These are phyloP conservation scores for Glutinoglossum americanum DNA, from an alignment of 495 filamentous ascomycete genomes.

Conservation along the genomic window DNA sequence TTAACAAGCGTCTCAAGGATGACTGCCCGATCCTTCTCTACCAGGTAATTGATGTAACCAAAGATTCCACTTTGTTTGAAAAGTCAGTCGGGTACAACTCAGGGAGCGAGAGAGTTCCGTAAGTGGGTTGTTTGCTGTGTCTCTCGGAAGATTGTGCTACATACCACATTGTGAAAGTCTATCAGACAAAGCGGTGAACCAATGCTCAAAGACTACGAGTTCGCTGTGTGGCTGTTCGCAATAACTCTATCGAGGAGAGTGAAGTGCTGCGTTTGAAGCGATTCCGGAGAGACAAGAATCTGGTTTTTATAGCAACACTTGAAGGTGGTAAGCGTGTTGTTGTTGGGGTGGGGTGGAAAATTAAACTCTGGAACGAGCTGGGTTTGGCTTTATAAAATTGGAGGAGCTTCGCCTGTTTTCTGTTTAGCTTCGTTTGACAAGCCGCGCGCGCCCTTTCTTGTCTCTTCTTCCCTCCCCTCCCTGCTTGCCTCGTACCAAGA, in stretches of 20 bases:
- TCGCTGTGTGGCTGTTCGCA: not conserved
- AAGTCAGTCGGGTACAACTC: not conserved
- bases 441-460: not conserved
- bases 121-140: not conserved
- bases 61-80: constrained; percentile 65
- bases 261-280: not conserved
- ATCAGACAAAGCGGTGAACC: not conserved
- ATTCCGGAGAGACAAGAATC: not conserved
- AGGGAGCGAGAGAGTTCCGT: not conserved
- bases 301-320: not conserved
- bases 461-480: not conserved
- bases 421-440: not conserved
- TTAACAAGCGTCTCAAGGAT: constrained; percentile 92
- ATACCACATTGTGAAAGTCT: constrained; percentile 3
- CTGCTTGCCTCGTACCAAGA: not conserved
- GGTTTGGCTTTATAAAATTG: not conserved
- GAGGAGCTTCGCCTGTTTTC: not conserved
- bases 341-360: not conserved
- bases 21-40: constrained; percentile 89
- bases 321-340: not conserved
- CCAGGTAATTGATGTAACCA: constrained; percentile 83
- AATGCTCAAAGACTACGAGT: too few relatives aligned
- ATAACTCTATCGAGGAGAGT: not conserved
- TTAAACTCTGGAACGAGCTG: not conserved
- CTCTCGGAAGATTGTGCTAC: not conserved